A percentile compares a stretch with the other conserved stretches of the same genome.
phyloP scores from a whole-genome alignment of 805 yeast species.

The Sugiyamaella smithiae region DNA sequence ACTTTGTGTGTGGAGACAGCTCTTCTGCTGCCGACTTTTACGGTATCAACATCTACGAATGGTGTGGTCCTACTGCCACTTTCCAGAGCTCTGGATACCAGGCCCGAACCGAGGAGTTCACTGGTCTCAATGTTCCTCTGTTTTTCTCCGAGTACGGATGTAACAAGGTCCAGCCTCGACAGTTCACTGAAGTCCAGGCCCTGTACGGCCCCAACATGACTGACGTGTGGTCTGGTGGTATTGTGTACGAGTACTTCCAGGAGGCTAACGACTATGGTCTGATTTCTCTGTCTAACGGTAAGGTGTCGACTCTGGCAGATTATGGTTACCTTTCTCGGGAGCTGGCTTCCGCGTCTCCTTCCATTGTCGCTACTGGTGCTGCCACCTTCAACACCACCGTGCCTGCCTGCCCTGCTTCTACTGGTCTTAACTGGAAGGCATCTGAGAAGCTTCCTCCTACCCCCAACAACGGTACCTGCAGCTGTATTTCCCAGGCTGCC shows the following conservation, averaged over 20 bases:
- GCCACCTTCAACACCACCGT: slow-evolving; percentile 39
- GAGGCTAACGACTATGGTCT: slow-evolving; percentile 82
- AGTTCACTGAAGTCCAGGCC: slow-evolving; percentile 70
- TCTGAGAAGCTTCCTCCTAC: slow-evolving; percentile 71
- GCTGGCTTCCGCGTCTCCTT: slow-evolving; percentile 53
- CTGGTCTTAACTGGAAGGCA: slow-evolving; percentile 59
- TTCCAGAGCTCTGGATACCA: slow-evolving; percentile 64
- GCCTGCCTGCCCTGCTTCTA: slow-evolving; percentile 49
- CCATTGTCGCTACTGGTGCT: slow-evolving; percentile 41
- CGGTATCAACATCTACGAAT: slow-evolving; percentile 84
- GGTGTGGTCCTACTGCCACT: slow-evolving; percentile 62
- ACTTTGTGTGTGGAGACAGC: slow-evolving; percentile 75
- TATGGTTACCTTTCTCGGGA: slow-evolving; percentile 55
- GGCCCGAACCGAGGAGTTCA: slow-evolving; percentile 68
- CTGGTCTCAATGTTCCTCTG: slow-evolving; percentile 70
- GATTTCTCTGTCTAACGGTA: slow-evolving; percentile 49
- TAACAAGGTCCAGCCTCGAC: slow-evolving; percentile 68
- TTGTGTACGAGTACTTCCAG: slow-evolving; percentile 86
- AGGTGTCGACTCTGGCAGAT: slow-evolving; percentile 60
- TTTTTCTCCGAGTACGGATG: slow-evolving; percentile 92
- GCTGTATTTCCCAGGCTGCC: slow-evolving; percentile 53
- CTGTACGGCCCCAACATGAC: slow-evolving; percentile 71
- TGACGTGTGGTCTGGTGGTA: slow-evolving; percentile 92
- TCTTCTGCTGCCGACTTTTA: slow-evolving; percentile 66
- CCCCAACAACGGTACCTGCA: slow-evolving; percentile 64